These are phyloP conservation scores for Musa schizocarpa DNA, from an alignment of 176 grass and related monocot species.

Conservation along the genomic window DNA sequence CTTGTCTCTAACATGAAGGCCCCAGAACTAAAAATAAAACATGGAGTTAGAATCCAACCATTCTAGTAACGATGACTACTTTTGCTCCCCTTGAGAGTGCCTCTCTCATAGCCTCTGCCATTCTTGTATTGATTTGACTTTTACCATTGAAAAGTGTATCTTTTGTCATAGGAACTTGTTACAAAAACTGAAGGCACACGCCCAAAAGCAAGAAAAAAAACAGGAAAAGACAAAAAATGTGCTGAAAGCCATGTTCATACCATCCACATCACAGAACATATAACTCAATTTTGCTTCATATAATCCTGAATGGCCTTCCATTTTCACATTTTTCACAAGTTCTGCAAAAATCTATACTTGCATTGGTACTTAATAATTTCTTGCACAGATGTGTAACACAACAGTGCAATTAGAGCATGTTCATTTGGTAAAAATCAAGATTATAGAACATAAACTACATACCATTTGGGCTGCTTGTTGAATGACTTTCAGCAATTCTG, in stretches of 20 bases:
- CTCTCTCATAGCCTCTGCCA: conserved; percentile 73
- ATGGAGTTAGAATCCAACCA: conserved; percentile 22
- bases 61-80: conserved; percentile 81
- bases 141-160: conserved; percentile 79
- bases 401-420: conserved; percentile 21
- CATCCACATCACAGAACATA: conserved; percentile 94
- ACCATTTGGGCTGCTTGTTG: conserved; percentile 44
- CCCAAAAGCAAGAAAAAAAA: neutral
- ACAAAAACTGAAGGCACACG: conserved; percentile 16
- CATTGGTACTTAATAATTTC: conserved; percentile 33
- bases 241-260: conserved; percentile 29
- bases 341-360: conserved; percentile 60
- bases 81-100: conserved; percentile 77
- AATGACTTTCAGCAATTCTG: conserved; percentile 22
- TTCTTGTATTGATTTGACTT: conserved; percentile 61
- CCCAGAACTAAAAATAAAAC: neutral
- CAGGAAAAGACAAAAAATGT: neutral
- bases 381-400: neutral
- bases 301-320: conserved; percentile 52
- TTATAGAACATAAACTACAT: conserved; percentile 4
- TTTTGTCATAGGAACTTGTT: conserved; percentile 26
- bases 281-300: conserved; percentile 90
- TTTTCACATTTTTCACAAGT: conserved; percentile 42
- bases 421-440: conserved; percentile 4
- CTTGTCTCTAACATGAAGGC: neutral